Evolutionary conservation across 495 filamentous ascomycete genomes (phyloP).

Genomic region (Annulohypoxylon maeteangense): DNA sequence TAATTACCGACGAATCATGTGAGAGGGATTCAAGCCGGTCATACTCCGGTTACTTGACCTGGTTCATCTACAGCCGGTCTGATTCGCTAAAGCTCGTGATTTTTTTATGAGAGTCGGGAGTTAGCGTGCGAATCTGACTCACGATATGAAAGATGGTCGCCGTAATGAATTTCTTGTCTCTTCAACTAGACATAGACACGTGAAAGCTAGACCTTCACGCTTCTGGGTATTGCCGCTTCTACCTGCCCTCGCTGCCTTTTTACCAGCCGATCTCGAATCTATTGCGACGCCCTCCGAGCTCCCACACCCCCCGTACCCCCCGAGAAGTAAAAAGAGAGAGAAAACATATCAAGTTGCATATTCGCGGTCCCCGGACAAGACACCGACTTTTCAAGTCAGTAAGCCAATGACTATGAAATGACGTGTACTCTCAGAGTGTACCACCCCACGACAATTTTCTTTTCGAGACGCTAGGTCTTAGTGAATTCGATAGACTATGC

Average conservation of each 20-base stretch:
- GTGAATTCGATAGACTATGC: slow-evolving; percentile 40
- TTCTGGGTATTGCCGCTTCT: slow-evolving; percentile 46
- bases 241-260: slow-evolving; percentile 27
- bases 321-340: slow-evolving; percentile 36
- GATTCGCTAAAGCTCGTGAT: slow-evolving; percentile 23
- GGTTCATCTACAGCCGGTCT: slow-evolving; percentile 20
- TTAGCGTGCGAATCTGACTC: slow-evolving; percentile 33
- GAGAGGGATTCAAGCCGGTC: slow-evolving; percentile 13
- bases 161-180: slow-evolving; percentile 39
- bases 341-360: slow-evolving; percentile 29
- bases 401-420: slow-evolving; percentile 41
- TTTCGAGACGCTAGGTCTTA: slow-evolving; percentile 43
- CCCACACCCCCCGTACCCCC: slow-evolving; percentile 15
- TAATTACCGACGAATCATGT: slow-evolving; percentile 38
- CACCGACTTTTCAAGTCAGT: slow-evolving; percentile 41
- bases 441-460: slow-evolving; percentile 34
- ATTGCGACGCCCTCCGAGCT: slow-evolving; percentile 29
- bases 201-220: slow-evolving; percentile 24
- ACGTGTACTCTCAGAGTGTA: slow-evolving; percentile 36
- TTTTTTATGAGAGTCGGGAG: slow-evolving; percentile 8
- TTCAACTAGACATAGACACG: slow-evolving; percentile 34
- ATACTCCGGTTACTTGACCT: slow-evolving; percentile 31
- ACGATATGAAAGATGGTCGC: slow-evolving; percentile 20
- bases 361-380: slow-evolving; percentile 25
- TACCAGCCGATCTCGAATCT: slow-evolving; percentile 43